A percentile compares a stretch with the other conserved stretches of the same genome.
phyloP scores from a whole-genome alignment of 345 rosid genomes.

The Euphorbia peplus region DNA sequence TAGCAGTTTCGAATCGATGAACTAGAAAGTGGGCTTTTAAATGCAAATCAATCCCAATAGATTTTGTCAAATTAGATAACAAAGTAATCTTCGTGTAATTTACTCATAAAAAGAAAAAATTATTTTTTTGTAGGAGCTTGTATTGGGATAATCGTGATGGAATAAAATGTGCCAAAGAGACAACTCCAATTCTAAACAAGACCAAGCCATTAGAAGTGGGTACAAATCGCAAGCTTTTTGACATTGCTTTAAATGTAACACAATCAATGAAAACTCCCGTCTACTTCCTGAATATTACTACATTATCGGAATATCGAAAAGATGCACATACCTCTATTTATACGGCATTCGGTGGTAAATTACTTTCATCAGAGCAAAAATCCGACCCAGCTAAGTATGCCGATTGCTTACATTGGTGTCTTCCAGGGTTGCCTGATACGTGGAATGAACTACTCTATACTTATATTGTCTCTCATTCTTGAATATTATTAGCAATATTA shows the following conservation, averaged over 20 bases:
- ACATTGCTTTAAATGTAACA: conserved; percentile 10
- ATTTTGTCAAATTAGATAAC: too few relatives aligned
- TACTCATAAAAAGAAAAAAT: too few relatives aligned
- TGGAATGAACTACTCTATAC: conserved; percentile 26
- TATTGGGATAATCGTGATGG: conserved; percentile 24
- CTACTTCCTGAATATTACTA: conserved; percentile 22
- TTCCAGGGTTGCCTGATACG: conserved; percentile 29
- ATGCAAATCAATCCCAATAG: too few relatives aligned
- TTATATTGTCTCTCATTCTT: conserved; percentile 4
- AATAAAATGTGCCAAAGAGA: conserved; percentile 22
- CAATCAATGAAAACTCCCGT: conserved; percentile 19
- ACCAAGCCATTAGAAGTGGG: conserved; percentile 22
- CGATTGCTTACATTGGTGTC: conserved; percentile 23
- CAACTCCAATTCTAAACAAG: conserved; percentile 10
- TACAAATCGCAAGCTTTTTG: conserved; percentile 18
- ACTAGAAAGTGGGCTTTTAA: too few relatives aligned
- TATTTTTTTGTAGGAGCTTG: conserved; percentile 15
- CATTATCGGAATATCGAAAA: conserved; percentile 27
- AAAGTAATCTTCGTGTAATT: too few relatives aligned
- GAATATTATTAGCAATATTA: neutral
- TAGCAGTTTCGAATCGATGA: too few relatives aligned
- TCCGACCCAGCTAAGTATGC: conserved; percentile 15
- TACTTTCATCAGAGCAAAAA: conserved; percentile 13
- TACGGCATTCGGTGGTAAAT: conserved; percentile 9
- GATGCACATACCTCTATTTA: conserved; percentile 29